Evolutionary conservation across 202 grass and related monocot species (phyloP), one percentile per base, ranked within the genome.

Genomic region (Carex arenaria): DNA sequence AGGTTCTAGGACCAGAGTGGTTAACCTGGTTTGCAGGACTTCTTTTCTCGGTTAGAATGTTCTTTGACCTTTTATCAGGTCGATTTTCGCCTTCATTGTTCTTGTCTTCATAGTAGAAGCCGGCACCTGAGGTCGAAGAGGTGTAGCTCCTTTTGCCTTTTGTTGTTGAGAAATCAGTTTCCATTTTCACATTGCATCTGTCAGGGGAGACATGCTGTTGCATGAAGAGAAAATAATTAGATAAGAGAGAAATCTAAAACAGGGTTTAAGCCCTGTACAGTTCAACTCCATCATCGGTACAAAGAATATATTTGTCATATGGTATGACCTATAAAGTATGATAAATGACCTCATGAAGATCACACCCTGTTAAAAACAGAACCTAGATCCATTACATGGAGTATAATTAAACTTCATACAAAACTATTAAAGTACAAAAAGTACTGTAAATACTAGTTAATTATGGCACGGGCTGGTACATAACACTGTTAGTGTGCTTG

Each of bases 41-140:
- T 36, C 20, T 82, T 23, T 91, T 83, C 86, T 94, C 81, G 40
- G 59, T 40, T 66, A 90, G 49, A 32, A 89, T 59, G 23, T 82
- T 67, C 80, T 90, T 94, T 19, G 78, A 47, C 82, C 77, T 97
- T 85, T 94, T 97, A 79, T 30, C 5, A 7, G 9, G n/a, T 23
- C 7, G 72, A 23, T 17, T 61, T 63, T 79, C 52, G 38, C 60
- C n/a, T 22, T 9, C 60, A 22, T 20, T 62, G 60, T 62, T 62
- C 19, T 62, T 8, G 18, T 62, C 23, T 23, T 3, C 60, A 3
- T 89, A 85, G 55, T 87, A 72, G 31, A 60, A 71, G 22, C 36
- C 51, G 20, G 45, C 28, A 28, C 82, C 36, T 52, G 79, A 90
- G 61, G 65, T 84, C 79, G 85, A 87, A 32, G 79, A 51, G 85